Conservation (phyloP, 139 green algal species). For the Nannochloris sp. region DNA sequence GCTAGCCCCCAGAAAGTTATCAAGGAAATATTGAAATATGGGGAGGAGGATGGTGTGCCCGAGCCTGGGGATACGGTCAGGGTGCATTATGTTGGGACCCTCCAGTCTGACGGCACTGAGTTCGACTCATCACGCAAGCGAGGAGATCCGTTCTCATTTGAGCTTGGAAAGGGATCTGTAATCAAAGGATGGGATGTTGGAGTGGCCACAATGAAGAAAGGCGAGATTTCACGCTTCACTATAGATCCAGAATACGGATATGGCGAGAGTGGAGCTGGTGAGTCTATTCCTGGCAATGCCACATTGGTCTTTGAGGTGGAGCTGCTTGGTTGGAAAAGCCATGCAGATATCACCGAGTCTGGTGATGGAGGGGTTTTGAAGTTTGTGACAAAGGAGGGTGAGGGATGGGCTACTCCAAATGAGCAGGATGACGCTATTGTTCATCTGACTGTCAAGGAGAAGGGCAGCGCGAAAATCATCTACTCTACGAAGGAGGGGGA, state of each 20-base stretch:
- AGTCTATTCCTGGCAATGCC: constrained; percentile 78
- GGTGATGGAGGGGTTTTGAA: constrained; percentile 76
- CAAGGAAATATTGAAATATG: constrained; percentile 72
- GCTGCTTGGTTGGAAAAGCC: constrained; percentile 76
- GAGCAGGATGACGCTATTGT: constrained; percentile 62
- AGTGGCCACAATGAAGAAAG: constrained; percentile 89
- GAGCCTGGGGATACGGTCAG: constrained; percentile 68
- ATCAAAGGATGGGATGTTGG: constrained; percentile 96
- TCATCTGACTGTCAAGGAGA: constrained; percentile 22
- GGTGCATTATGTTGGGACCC: constrained; percentile 95
- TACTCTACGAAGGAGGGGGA: no score
- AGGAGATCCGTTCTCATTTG: constrained; percentile 80
- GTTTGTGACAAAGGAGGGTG: constrained; percentile 36
- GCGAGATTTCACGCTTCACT: constrained; percentile 49
- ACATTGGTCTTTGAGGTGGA: constrained; percentile 93
- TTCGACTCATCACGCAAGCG: constrained; percentile 89
- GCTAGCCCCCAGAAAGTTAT: constrained; percentile 23
- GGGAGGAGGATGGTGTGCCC: constrained; percentile 62
- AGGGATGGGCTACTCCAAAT: constrained; percentile 48
- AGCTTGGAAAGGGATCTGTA: constrained; percentile 64
- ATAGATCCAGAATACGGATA: constrained; percentile 84
- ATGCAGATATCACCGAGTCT: constrained; percentile 61
- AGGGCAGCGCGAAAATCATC: no score
- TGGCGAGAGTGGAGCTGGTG: constrained; percentile 64
- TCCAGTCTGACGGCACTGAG: constrained; percentile 76